Conservation (phyloP, 2,329 filamentous ascomycete species). For the Remersonia thermophila region DNA sequence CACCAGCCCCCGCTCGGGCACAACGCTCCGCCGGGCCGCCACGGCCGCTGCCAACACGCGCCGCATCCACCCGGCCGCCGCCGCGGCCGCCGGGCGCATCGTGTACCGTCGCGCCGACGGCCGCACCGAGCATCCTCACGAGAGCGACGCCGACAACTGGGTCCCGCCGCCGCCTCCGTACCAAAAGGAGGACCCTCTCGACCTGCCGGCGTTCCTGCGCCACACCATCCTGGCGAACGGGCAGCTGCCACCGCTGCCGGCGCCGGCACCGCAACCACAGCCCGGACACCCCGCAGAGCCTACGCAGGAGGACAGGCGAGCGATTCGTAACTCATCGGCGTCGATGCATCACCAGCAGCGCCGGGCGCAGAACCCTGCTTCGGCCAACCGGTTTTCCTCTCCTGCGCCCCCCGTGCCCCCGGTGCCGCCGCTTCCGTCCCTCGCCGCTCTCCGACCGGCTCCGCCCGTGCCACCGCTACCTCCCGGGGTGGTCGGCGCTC, state of each 20-base stretch:
- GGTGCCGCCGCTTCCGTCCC: conserved; percentile 16
- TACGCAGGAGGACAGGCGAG: conserved; percentile 6
- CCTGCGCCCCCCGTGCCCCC: too few relatives aligned
- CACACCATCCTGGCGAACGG: conserved; percentile 9
- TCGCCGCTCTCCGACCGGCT: conserved; percentile 9
- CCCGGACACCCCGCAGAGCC: not conserved
- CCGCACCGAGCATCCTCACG: conserved; percentile 62
- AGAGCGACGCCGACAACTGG: conserved; percentile 83
- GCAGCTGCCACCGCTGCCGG: conserved; percentile 20
- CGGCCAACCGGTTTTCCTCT: too few relatives aligned
- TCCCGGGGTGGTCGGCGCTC: conserved; percentile 5
- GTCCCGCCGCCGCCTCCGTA: conserved; percentile 77
- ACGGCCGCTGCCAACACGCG: conserved; percentile 66
- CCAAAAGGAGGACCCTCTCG: conserved; percentile 48
- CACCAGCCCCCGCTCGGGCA: conserved; percentile 56
- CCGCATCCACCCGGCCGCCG: conserved; percentile 47
- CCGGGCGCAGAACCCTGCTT: too few relatives aligned
- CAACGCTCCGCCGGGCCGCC: conserved; percentile 59
- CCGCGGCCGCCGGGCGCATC: conserved; percentile 37
- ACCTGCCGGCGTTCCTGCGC: conserved; percentile 44
- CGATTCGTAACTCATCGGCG: conserved; percentile 7
- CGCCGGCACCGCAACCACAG: not conserved
- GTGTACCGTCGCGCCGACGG: conserved; percentile 59
- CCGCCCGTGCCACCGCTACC: conserved; percentile 19
- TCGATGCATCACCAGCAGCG: too few relatives aligned